Percentiles rank a stretch among this genome's conserved stretches.
Conservation (phyloP, 768 basidiomycete species). For the Russula lepida region DNA sequence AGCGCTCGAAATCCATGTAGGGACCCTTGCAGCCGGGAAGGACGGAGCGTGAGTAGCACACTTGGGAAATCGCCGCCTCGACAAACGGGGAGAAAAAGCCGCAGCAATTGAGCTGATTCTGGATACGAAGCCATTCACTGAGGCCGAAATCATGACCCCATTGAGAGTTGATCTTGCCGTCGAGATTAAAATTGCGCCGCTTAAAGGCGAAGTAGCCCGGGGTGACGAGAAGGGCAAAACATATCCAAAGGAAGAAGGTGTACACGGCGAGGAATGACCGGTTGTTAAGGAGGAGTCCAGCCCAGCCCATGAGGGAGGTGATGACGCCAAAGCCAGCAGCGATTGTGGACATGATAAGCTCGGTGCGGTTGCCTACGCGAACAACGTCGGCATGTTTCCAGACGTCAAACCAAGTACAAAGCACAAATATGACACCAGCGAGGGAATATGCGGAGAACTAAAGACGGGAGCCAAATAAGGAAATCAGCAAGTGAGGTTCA, state of each 20-base stretch:
- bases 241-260: conserved; percentile 63
- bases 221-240: conserved; percentile 58
- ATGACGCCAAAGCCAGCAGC: conserved; percentile 51
- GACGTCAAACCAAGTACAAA: conserved; percentile 73
- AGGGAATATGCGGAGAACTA: conserved; percentile 57
- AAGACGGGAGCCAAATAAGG: neutral
- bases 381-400: conserved; percentile 63
- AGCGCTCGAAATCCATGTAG: conserved; percentile 51
- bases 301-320: conserved; percentile 66
- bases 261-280: conserved; percentile 74
- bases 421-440: conserved; percentile 50
- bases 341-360: conserved; percentile 63
- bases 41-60: conserved; percentile 64
- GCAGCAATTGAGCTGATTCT: conserved; percentile 70
- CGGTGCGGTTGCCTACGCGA: conserved; percentile 56
- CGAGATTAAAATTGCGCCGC: conserved; percentile 64
- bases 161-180: conserved; percentile 71
- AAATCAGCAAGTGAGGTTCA: neutral
- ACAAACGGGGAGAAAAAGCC: conserved; percentile 76
- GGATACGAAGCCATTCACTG: conserved; percentile 54
- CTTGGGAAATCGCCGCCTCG: conserved; percentile 65
- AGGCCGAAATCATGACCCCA: conserved; percentile 60
- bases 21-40: conserved; percentile 66
- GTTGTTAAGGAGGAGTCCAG: conserved; percentile 77
- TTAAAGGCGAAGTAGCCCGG: conserved; percentile 80